Evolutionary conservation across 305 asterid species (phyloP), one percentile per base, ranked within the genome.

Genomic region (Plantago rigida): DNA sequence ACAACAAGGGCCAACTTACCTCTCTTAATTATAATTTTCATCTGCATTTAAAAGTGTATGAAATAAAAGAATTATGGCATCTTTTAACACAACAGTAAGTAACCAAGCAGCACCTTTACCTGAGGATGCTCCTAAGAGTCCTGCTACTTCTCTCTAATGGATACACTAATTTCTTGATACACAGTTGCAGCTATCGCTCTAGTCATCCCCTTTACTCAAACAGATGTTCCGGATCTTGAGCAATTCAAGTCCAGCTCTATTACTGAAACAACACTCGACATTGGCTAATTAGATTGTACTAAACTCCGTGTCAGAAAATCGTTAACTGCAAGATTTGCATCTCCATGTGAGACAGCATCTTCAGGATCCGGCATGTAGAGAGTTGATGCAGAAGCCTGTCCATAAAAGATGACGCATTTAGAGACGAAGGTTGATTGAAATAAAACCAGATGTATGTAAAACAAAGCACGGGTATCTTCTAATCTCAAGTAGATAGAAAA

Each of bases 331-430:
- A 93, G 97, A 70, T 63, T 83, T 56, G 97, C 84, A 79, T 93
- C 99, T 62, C 99, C 99, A 63, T 93, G 99, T 8, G 97, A 65
- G 19, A 92, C 97, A 7, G 97, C 99, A 65, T 92, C 99, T 66
- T 92, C 99, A 51, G 97, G 97, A 56, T 89, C 99, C 4, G 99
- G 97, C 94, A 92, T 87, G 75, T 39, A 86, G 22, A 92, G 87
- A 71, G 71, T 89, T 29, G 84, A 69, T 61, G 71, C 79, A 53
- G 96, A 83, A 69, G 82, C 84, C 99, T 93, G 78, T 61, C 61
- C 68, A 69, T 48, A 62, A 62, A 63, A 19, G 71, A 63, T 24
- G 5, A 13, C 5, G 26, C 24, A 31, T 55, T 12, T 13, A 48
- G 51, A 55, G 14, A 48, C n/a, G 41, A 17, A 59, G 10, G 10